Percentiles rank a stretch among this genome's conserved stretches.
Conservation (phyloP, 2,329 filamentous ascomycete species). For the Fusarium zealandicum region DNA sequence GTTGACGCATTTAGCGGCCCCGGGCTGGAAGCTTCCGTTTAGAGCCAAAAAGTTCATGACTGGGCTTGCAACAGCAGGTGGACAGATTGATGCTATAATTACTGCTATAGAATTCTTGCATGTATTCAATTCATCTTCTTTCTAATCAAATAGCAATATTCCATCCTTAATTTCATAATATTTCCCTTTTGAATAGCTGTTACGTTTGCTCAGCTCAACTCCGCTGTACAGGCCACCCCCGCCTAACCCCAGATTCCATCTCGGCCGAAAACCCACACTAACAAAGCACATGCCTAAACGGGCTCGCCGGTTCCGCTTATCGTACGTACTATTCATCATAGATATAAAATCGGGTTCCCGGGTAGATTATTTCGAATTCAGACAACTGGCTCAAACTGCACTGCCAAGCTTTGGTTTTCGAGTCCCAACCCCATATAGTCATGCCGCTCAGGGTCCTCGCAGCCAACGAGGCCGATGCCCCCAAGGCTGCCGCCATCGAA, state of each 20-base stretch:
- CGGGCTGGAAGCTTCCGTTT: constrained; percentile 23
- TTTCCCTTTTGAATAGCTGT: too few relatives aligned
- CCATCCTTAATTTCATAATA: too few relatives aligned
- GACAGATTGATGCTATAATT: too few relatives aligned
- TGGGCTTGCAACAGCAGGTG: too few relatives aligned
- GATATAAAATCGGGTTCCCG: background rate
- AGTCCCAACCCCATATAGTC: background rate
- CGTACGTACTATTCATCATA: background rate
- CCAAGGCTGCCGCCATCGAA: constrained; percentile 49
- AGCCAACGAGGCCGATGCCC: constrained; percentile 47
- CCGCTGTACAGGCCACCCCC: background rate
- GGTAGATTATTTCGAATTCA: too few relatives aligned
- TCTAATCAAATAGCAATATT: too few relatives aligned
- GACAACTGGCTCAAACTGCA: too few relatives aligned
- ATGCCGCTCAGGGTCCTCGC: constrained; percentile 51
- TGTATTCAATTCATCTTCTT: too few relatives aligned
- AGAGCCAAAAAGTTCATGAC: too few relatives aligned
- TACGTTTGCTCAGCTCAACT: background rate
- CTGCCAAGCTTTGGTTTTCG: too few relatives aligned
- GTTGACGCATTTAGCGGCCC: constrained; percentile 1
- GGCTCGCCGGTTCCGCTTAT: constrained; percentile 30
- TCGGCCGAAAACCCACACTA: constrained; percentile 21
- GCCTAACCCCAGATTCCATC: constrained; percentile 11
- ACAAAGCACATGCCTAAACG: constrained; percentile 26
- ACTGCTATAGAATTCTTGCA: too few relatives aligned